phyloP scores from a whole-genome alignment of 106 monocot genomes.

The Allium cepa region DNA sequence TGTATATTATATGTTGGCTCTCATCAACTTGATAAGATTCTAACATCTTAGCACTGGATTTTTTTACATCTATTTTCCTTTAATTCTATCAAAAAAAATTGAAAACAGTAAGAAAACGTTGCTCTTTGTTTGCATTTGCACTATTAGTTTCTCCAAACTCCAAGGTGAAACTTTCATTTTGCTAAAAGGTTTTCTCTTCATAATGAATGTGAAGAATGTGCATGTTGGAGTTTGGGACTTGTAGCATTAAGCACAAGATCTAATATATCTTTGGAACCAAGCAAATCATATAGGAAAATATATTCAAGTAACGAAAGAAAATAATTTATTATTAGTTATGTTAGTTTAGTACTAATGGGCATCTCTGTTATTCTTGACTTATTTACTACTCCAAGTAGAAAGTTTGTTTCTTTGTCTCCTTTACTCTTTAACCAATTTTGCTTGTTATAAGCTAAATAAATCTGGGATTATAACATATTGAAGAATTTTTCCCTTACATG shows the following conservation, averaged over 20 bases:
- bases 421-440: slow-evolving; percentile 13
- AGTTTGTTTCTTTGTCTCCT: slow-evolving; percentile 15
- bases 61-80: slow-evolving; percentile 12
- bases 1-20: slow-evolving; percentile 8
- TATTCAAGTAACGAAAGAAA: neutral
- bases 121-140: slow-evolving; percentile 43
- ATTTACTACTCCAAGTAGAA: slow-evolving; percentile 14
- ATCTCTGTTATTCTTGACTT: slow-evolving; percentile 22
- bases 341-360: slow-evolving; percentile 40
- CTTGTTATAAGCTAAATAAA: neutral
- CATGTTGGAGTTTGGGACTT: slow-evolving; percentile 19
- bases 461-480: neutral
- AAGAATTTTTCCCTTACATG: neutral
- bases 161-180: slow-evolving; percentile 24
- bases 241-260: slow-evolving; percentile 15
- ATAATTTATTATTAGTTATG: slow-evolving; percentile 12
- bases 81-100: too few species aligned
- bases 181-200: slow-evolving; percentile 18
- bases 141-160: slow-evolving; percentile 14
- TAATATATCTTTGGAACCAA: slow-evolving; percentile 5
- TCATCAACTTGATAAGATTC: slow-evolving; percentile 45
- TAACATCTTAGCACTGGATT: slow-evolving; percentile 12
- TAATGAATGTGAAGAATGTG: slow-evolving; percentile 16
- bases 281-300: slow-evolving; percentile 2
- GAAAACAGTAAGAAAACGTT: slow-evolving; percentile 21